Evolutionary conservation across 768 basidiomycete genomes (phyloP).

Genomic region (Pulveroboletus frians): DNA sequence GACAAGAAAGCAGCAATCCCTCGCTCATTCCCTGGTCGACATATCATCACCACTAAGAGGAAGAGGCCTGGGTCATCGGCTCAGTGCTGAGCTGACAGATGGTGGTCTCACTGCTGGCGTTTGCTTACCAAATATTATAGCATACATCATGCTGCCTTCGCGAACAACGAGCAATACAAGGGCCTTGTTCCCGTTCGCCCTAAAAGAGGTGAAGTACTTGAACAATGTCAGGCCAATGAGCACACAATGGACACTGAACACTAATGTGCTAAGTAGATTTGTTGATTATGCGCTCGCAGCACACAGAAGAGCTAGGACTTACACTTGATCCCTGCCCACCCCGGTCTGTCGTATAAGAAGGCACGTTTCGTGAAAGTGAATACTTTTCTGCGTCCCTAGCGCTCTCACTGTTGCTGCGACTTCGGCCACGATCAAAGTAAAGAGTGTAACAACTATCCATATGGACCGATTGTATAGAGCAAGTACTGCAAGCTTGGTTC

Average conservation of each 20-base stretch:
- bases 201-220: neutral
- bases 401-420: no score
- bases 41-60: neutral
- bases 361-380: no score
- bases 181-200: no score
- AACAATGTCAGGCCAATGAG: constrained; percentile 11
- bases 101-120: neutral
- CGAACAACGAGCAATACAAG: constrained; percentile 1
- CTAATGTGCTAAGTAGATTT: no score
- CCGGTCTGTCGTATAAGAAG: no score
- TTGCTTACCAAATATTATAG: constrained; percentile 7
- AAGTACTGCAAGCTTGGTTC: no score
- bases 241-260: neutral
- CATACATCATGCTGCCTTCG: constrained; percentile 13
- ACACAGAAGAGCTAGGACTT: neutral
- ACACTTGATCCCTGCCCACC: no score
- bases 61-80: neutral
- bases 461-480: constrained; percentile 17
- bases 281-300: no score
- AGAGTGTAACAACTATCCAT: no score
- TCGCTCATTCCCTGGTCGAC: neutral
- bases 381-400: no score
- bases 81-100: neutral
- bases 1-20: constrained; percentile 2
- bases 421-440: no score